Evolutionary conservation across 768 basidiomycete genomes (phyloP), one percentile per base, ranked within the genome.

Genomic region (Bullera alba): DNA sequence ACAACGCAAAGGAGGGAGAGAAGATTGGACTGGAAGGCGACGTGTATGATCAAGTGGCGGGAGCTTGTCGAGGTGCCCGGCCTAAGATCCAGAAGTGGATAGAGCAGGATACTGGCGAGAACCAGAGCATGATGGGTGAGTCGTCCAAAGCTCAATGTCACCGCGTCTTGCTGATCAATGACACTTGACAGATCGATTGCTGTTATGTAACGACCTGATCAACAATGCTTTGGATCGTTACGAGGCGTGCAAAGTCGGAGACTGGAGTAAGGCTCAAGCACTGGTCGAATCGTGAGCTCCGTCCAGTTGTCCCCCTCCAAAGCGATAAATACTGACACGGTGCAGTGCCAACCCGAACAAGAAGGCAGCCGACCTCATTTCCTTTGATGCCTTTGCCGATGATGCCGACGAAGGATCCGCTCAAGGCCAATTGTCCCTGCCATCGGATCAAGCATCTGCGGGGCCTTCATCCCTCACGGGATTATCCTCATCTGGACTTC

Each of bases 31-130:
- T 81, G 28, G 76, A 80, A 28, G 93, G 95, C 3, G 95, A 99
- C 71, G 91, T 82, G 2, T 99, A 96, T 61, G 87, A 95, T 74
- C 95, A 99, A 83, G 90, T 97, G 2, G 86, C 93, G 0, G 75
- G 81, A 0, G 83, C 93, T 32, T 80, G 95, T 14, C 77, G 76
- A 25, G 79, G 79, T 38, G 91, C 92, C 2, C 80, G 91, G 41
- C 95, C 95, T 0, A 96, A 86, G 75, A 80, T 97, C 38, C 95
- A 99, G 73, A 93, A 90, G 65, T 97, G 95, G 93, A 87, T 97
- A 51, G 87, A 86, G 8, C 90, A 96, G 60, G 66, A 67, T 46
- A 54, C 53, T 2, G 66, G 63, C 16, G 63, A 60, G 39, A 43
- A 55, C 27, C 90, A 89, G 16, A 85, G 90, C 57, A 86, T 88